Percentiles rank a stretch among this genome's conserved stretches.
Conservation (phyloP, 2,329 filamentous ascomycete genomes). For the Penicillium aurantiogriseum region DNA sequence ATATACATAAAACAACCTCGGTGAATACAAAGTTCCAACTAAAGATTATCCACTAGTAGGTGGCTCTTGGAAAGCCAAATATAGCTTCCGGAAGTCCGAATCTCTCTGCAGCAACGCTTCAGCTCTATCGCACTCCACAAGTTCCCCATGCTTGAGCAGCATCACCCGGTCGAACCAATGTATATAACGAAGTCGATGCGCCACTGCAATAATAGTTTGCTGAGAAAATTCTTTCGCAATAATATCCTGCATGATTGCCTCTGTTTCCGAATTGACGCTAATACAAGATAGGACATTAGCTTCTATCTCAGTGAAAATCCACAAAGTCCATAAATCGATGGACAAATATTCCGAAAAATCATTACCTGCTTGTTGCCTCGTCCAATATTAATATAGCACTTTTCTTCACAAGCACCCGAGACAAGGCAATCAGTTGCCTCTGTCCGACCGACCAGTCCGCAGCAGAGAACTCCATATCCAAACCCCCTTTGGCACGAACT, state of each 20-base stretch:
- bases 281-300: not conserved
- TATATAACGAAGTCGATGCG: not conserved
- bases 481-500: not conserved
- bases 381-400: not conserved
- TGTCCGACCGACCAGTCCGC: not conserved
- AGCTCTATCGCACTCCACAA: not conserved
- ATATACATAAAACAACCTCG: not conserved
- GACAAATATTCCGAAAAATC: not conserved
- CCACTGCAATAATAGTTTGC: not conserved
- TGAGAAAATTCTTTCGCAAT: not conserved
- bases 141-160: not conserved
- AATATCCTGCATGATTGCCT: not conserved
- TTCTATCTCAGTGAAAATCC: not conserved
- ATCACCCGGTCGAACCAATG: not conserved
- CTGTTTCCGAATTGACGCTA: not conserved
- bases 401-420: not conserved
- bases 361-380: not conserved
- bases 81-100: not conserved
- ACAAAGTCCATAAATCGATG: not conserved
- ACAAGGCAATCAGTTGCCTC: not conserved
- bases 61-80: not conserved
- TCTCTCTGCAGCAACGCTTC: not conserved
- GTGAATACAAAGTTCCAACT: not conserved
- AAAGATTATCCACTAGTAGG: not conserved
- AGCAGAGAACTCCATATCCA: not conserved